A percentile compares a stretch with the other conserved stretches of the same genome.
phyloP scores from a whole-genome alignment of 2,329 filamentous ascomycete genomes.

The Calonectria montana region DNA sequence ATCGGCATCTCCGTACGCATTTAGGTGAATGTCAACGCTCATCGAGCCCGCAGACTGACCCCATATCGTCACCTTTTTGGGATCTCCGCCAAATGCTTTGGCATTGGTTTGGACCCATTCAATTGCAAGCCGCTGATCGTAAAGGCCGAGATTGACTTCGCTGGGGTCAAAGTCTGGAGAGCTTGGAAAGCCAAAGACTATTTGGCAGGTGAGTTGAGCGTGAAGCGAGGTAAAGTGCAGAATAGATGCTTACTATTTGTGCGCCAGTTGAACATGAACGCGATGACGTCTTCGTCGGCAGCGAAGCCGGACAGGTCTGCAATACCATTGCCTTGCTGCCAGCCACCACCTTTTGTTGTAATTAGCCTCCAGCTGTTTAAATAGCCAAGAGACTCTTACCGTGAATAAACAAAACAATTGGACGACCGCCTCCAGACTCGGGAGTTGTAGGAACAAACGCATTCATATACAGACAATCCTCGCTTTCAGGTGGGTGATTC shows the following conservation, averaged over 20 bases:
- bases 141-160: conserved; percentile 46
- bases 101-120: conserved; percentile 43
- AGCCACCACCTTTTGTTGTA: conserved; percentile 28
- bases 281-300: conserved; percentile 42
- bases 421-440: conserved; percentile 15
- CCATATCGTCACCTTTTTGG: conserved; percentile 42
- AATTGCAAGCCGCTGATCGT: conserved; percentile 44
- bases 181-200: conserved; percentile 57
- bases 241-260: conserved; percentile 32
- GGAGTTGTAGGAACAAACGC: conserved; percentile 37
- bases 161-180: conserved; percentile 51
- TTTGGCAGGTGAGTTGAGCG: neutral
- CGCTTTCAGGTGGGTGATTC: conserved; percentile 34
- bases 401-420: conserved; percentile 42
- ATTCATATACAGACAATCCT: conserved; percentile 45
- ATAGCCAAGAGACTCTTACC: neutral
- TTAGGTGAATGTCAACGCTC: conserved; percentile 45
- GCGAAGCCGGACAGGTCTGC: conserved; percentile 40
- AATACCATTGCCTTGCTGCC: conserved; percentile 37
- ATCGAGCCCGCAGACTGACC: conserved; percentile 45
- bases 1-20: conserved; percentile 26
- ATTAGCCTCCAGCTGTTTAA: neutral
- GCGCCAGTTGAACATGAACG: conserved; percentile 42
- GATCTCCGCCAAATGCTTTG: conserved; percentile 41
- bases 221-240: neutral